phyloP scores from a whole-genome alignment of 495 filamentous ascomycete species.

The Podospora pseudopauciseta region DNA sequence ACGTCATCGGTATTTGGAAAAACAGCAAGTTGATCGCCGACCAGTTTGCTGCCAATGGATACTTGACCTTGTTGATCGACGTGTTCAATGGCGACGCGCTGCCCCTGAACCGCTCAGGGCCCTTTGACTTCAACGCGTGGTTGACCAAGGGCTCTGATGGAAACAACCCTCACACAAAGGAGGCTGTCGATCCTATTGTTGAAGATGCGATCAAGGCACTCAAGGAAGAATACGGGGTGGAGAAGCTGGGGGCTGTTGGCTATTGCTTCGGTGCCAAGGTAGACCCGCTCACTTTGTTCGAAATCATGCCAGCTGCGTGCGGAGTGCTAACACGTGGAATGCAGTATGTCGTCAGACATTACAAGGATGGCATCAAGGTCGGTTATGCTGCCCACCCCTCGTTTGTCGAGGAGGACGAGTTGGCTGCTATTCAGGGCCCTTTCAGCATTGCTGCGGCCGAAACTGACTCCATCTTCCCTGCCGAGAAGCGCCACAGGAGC shows the following conservation, averaged over 20 bases:
- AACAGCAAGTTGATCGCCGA: slow-evolving; percentile 81
- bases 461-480: slow-evolving; percentile 74
- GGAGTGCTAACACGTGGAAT: neutral
- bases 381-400: slow-evolving; percentile 75
- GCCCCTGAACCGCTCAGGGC: slow-evolving; percentile 51
- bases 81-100: slow-evolving; percentile 71
- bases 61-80: slow-evolving; percentile 72
- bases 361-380: slow-evolving; percentile 48
- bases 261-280: slow-evolving; percentile 76
- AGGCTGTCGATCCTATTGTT: slow-evolving; percentile 54
- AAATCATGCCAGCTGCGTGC: too few species aligned
- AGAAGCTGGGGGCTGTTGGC: slow-evolving; percentile 67
- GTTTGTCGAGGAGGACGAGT: slow-evolving; percentile 73
- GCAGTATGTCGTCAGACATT: slow-evolving; percentile 47
- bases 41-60: slow-evolving; percentile 78
- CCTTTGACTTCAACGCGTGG: slow-evolving; percentile 62
- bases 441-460: slow-evolving; percentile 76
- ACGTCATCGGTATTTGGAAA: slow-evolving; percentile 69
- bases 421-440: slow-evolving; percentile 65
- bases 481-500: slow-evolving; percentile 60
- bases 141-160: slow-evolving; percentile 45
- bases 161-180: slow-evolving; percentile 55
- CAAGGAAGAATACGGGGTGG: slow-evolving; percentile 49
- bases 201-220: slow-evolving; percentile 45
- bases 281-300: slow-evolving; percentile 1